These are phyloP conservation scores for Neurospora sp. DNA, from an alignment of 495 filamentous ascomycete genomes.

Conservation along the genomic window DNA sequence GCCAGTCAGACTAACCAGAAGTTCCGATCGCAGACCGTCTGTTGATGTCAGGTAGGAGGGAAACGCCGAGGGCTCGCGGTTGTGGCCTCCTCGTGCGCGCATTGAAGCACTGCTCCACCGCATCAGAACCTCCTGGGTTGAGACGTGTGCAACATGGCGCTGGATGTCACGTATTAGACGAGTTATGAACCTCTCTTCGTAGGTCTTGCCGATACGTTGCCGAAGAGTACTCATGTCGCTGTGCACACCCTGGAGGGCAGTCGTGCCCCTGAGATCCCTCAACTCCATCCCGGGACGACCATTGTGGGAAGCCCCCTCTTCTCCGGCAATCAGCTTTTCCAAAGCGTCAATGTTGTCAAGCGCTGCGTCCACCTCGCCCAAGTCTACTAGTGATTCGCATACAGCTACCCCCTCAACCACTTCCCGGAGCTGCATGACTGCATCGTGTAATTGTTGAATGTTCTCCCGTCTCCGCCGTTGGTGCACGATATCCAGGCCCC, in stretches of 20 bases:
- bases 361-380: conserved; percentile 69
- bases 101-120: conserved; percentile 54
- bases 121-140: conserved; percentile 61
- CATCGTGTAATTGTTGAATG: conserved; percentile 66
- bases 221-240: conserved; percentile 65
- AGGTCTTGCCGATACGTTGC: conserved; percentile 73
- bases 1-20: conserved; percentile 61
- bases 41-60: conserved; percentile 66
- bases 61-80: conserved; percentile 51
- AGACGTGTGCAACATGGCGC: conserved; percentile 69
- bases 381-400: conserved; percentile 74
- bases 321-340: conserved; percentile 68
- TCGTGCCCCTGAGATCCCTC: conserved; percentile 67
- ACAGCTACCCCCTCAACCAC: conserved; percentile 65
- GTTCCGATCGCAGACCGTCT: conserved; percentile 53
- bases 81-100: conserved; percentile 50
- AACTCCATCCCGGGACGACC: conserved; percentile 18
- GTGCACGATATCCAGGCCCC: conserved; percentile 76
- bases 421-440: conserved; percentile 70
- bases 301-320: conserved; percentile 26
- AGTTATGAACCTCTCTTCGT: conserved; percentile 71
- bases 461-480: conserved; percentile 77
- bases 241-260: conserved; percentile 70
- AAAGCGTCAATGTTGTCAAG: conserved; percentile 64
- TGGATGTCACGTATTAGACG: conserved; percentile 71